Conservation (phyloP, 2,329 filamentous ascomycete genomes). For the Cephalotrichum gorgonifer region DNA sequence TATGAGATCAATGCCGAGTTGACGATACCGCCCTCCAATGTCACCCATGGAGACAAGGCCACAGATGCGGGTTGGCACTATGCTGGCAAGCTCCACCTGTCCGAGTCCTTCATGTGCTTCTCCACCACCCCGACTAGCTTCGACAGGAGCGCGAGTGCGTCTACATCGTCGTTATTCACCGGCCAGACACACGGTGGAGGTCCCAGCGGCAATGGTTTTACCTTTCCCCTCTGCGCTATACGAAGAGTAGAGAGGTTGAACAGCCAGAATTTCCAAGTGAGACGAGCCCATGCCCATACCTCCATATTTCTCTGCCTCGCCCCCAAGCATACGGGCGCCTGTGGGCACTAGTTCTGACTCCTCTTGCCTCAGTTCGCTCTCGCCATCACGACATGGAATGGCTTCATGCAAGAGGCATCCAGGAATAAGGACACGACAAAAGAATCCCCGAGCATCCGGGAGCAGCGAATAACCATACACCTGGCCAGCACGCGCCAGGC, state of each 20-base stretch:
- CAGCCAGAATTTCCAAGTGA: constrained; percentile 72
- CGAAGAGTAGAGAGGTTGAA: constrained; percentile 86
- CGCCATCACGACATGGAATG: constrained; percentile 92
- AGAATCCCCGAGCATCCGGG: constrained; percentile 34
- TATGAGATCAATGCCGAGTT: constrained; percentile 96
- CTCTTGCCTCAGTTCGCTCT: constrained; percentile 61
- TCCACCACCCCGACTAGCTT: constrained; percentile 90
- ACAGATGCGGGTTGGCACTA: constrained; percentile 75
- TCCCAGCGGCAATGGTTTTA: constrained; percentile 91
- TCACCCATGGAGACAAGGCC: constrained; percentile 58
- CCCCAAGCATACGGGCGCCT: neutral
- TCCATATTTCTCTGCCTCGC: neutral
- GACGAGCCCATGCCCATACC: neutral
- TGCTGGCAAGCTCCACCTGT: constrained; percentile 83
- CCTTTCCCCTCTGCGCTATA: constrained; percentile 83
- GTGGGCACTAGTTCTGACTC: neutral
- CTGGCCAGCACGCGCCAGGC: constrained; percentile 79
- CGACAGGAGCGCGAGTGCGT: constrained; percentile 65
- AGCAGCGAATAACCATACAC: constrained; percentile 86
- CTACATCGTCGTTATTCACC: constrained; percentile 73
- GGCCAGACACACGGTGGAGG: constrained; percentile 89
- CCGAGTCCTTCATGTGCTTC: constrained; percentile 92
- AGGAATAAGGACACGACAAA: constrained; percentile 33
- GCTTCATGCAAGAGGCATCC: constrained; percentile 44
- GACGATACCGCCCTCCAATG: constrained; percentile 66